Base-by-base conservation (phyloP, 2,329 filamentous ascomycete species). In the Xylaria sp. region DNA sequence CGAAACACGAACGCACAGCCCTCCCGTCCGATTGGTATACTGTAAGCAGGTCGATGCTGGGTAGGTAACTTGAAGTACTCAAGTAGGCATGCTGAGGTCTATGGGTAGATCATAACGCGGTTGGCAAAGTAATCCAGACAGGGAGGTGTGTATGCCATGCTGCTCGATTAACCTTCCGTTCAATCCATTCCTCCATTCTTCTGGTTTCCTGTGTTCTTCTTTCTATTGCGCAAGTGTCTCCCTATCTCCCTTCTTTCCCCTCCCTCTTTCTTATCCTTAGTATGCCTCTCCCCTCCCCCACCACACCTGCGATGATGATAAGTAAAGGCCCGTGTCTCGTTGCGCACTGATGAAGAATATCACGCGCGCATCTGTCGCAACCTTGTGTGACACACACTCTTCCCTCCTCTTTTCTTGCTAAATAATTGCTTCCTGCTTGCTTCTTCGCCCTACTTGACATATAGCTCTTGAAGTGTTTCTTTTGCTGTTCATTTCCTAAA, bases 291-390 rank as follows among this genome's bases (percentile, higher is more conserved):
- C 23, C 31, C 31, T 15, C 28, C 54, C 33, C 54, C n/a, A 36
- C 33, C 33, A 36, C 41, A 43, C 20, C 23, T 43, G 20, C 52
- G 6, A 20, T 41, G 20, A 25, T 33, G 36, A 46, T 58, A 58
- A 25, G 20, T 10, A 58, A 25, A 43, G 5, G 18, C 36, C 36
- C 6, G 41, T 46, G 28, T 55, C n/a, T 39, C 20, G 31, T 20
- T 56, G 12, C 52, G 20, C 28, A 20, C 49, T 43, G 31, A 60
- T 25, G 41, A 56, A 51, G 23, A n/a, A 63, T 63, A 63, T 68
- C 67, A 68, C 64, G 64, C 62, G 62, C 62, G 58, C 59, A 49
- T 55, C 58, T 20, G n/a, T 52, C 65, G 25, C 48, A 55, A 56
- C 25, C 28, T 39, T 56, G 64, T 48, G 62, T 55, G 64, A 39